Evolutionary conservation across 164 flowering plant genomes (phyloP).

Genomic region (Nelumbo lutea): DNA sequence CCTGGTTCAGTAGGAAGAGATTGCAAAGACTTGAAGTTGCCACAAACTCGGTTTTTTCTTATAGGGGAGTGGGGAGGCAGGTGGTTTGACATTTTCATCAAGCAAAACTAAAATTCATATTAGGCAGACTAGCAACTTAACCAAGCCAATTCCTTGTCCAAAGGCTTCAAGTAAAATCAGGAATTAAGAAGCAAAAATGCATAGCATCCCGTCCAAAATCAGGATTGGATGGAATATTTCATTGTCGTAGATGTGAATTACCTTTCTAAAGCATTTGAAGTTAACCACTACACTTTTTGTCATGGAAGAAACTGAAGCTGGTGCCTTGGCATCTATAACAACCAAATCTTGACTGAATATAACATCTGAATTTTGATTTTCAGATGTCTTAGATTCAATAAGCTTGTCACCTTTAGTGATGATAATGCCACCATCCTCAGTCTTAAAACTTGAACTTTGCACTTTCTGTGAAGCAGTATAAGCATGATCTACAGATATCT

Average conservation of each 20-base stretch:
- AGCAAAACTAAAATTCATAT: background rate
- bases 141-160: background rate
- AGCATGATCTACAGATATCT: conserved; percentile 14
- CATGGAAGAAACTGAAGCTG: conserved; percentile 18
- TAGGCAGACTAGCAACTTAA: background rate
- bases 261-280: conserved; percentile 86
- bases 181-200: too few species aligned
- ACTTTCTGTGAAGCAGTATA: conserved; percentile 11
- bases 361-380: conserved; percentile 40
- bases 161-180: too few species aligned
- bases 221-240: too few species aligned
- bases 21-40: too few species aligned
- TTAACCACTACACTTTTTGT: conserved; percentile 30
- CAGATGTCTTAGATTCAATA: conserved; percentile 34
- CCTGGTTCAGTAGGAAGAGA: too few species aligned
- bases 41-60: too few species aligned
- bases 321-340: conserved; percentile 29
- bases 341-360: conserved; percentile 68
- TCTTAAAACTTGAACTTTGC: conserved; percentile 6
- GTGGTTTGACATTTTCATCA: too few species aligned
- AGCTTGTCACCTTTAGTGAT: conserved; percentile 18
- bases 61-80: too few species aligned
- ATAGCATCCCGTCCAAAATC: too few species aligned
- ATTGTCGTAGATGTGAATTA: conserved; percentile 17
- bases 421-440: conserved; percentile 12